Percentiles rank a stretch among this genome's conserved stretches.
phyloP scores from a whole-genome alignment of 139 green algal genomes.

The Haematococcus lacustris region DNA sequence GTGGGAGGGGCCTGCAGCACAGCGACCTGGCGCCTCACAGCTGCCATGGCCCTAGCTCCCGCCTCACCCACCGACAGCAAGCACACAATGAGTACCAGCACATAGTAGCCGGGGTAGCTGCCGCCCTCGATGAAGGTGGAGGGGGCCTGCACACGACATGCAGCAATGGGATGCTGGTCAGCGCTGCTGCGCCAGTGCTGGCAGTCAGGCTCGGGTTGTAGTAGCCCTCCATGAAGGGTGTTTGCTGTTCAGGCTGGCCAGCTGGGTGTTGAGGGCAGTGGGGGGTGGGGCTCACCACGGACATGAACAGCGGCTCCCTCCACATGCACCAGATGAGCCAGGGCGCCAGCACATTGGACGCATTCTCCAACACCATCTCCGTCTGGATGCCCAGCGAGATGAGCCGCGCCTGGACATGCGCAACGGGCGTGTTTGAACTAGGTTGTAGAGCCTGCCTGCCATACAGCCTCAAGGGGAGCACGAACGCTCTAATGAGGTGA shows the following conservation, averaged over 20 bases:
- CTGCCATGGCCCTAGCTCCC: not conserved
- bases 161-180: too few species aligned
- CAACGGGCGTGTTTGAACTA: too few species aligned
- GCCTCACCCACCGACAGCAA: not conserved
- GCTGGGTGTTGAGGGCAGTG: not conserved
- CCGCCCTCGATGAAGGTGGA: too few species aligned
- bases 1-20: not conserved
- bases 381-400: not conserved
- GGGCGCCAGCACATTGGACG: slow-evolving; percentile 1
- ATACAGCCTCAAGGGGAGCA: too few species aligned
- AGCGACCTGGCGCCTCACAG: not conserved
- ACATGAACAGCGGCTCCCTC: not conserved
- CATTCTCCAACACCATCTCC: slow-evolving; percentile 1
- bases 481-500: too few species aligned
- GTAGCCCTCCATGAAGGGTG: not conserved
- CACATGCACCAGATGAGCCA: slow-evolving; percentile 4
- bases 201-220: not conserved
- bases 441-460: too few species aligned
- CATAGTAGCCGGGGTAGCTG: too few species aligned
- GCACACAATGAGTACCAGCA: not conserved
- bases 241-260: not conserved
- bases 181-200: too few species aligned
- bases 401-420: not conserved
- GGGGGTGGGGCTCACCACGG: not conserved
- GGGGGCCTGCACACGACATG: too few species aligned